A percentile compares a stretch with the other conserved stretches of the same genome.
Conservation (phyloP, 352 stramenopile genomes). For the Blastocystis sp. region DNA sequence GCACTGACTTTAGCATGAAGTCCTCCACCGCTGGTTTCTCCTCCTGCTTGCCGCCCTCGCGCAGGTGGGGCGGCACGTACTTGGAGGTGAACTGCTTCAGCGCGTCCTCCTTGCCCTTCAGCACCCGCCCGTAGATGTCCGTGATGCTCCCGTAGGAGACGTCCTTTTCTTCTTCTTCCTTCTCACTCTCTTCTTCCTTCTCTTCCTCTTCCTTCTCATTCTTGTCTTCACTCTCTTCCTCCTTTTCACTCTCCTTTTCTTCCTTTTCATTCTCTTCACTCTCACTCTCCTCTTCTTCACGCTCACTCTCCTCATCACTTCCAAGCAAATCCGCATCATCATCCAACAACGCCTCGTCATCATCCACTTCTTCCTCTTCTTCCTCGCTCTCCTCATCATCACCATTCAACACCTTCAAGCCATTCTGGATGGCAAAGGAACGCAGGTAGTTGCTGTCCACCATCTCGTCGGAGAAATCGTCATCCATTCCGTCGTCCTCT, state of each 20-base stretch:
- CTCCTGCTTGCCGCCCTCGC: neutral
- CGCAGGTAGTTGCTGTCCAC: constrained; percentile 33
- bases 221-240: too few relatives aligned
- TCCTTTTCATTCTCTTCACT: neutral
- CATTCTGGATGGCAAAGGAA: constrained; percentile 35
- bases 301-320: neutral
- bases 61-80: constrained; percentile 43
- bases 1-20: constrained; percentile 11
- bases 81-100: constrained; percentile 50
- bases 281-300: constrained; percentile 4
- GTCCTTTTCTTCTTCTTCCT: constrained; percentile 8
- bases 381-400: neutral
- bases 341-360: constrained; percentile 8
- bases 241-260: too few relatives aligned
- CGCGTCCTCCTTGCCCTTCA: constrained; percentile 17
- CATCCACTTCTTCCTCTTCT: constrained; percentile 41
- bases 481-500: constrained; percentile 56
- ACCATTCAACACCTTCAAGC: constrained; percentile 24
- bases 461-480: constrained; percentile 19
- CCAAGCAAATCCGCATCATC: neutral
- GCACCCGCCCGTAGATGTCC: constrained; percentile 53
- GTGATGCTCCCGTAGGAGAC: constrained; percentile 47
- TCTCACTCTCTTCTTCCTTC: too few relatives aligned
- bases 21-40: neutral
- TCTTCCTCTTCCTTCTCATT: too few relatives aligned